Evolutionary conservation across 2,329 filamentous ascomycete genomes (phyloP).

Genomic region (Fusarium haematococcum): DNA sequence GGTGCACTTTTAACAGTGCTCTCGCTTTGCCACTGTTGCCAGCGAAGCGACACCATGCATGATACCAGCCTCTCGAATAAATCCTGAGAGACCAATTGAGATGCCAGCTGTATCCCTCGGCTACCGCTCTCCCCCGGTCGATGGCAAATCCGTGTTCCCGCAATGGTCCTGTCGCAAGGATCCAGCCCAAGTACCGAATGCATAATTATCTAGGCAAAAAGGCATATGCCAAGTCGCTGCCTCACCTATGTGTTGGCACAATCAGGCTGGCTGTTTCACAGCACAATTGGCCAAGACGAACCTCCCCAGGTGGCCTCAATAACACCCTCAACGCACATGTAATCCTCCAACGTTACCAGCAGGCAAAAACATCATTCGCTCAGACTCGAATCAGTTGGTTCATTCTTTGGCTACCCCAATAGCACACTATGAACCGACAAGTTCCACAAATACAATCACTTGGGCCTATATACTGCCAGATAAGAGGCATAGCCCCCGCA

Average conservation of each 20-base stretch:
- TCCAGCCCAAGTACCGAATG: neutral
- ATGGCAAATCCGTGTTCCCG: too few species aligned
- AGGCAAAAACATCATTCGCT: neutral
- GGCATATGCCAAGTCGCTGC: too few species aligned
- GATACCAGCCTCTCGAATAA: neutral
- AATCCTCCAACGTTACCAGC: too few species aligned
- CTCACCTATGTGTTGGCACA: too few species aligned
- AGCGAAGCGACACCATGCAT: neutral
- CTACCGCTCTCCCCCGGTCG: neutral
- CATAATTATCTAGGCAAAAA: too few species aligned
- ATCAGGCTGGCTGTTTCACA: neutral
- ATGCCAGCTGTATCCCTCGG: neutral
- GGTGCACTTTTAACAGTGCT: too few species aligned
- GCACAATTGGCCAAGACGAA: neutral
- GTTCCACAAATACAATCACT: neutral
- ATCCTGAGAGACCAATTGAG: neutral
- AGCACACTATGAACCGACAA: neutral
- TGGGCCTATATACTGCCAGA: too few species aligned
- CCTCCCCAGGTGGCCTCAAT: neutral
- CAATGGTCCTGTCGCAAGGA: too few species aligned
- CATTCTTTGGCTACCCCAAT: neutral
- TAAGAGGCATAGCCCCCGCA: too few species aligned
- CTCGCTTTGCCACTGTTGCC: too few species aligned
- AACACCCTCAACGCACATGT: neutral
- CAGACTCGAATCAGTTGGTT: too few species aligned